These are phyloP conservation scores for Aspergillus unguis DNA, from an alignment of 2,329 filamentous ascomycete genomes.

Conservation along the genomic window DNA sequence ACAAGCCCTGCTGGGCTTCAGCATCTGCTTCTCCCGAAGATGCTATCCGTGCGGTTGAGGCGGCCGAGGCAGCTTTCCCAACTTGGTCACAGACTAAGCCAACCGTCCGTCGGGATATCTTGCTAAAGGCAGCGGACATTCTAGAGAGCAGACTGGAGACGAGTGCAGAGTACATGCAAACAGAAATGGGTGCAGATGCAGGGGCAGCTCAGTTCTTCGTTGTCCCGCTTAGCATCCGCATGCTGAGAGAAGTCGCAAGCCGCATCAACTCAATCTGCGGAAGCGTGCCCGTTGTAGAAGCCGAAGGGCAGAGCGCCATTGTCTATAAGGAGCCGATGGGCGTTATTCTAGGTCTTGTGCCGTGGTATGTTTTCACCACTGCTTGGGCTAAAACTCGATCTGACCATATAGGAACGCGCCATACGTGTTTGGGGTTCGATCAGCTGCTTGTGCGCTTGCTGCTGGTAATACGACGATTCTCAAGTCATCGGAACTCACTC, in stretches of 20 bases:
- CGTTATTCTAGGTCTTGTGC: conserved; percentile 69
- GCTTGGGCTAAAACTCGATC: neutral
- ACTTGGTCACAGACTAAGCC: conserved; percentile 64
- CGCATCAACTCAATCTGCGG: conserved; percentile 7
- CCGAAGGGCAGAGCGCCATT: conserved; percentile 5
- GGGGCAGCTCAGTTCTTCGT: conserved; percentile 47
- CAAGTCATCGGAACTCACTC: conserved; percentile 6
- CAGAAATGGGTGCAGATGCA: conserved; percentile 56
- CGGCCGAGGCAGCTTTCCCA: conserved; percentile 56
- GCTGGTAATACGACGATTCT: conserved; percentile 63
- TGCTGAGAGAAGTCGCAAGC: conserved; percentile 6
- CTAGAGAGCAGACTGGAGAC: conserved; percentile 37
- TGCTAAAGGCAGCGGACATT: conserved; percentile 66
- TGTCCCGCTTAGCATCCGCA: conserved; percentile 43
- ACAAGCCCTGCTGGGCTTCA: conserved; percentile 53
- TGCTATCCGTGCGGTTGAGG: conserved; percentile 39
- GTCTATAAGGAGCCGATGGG: conserved; percentile 69
- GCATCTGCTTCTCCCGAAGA: conserved; percentile 50
- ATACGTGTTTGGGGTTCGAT: conserved; percentile 47
- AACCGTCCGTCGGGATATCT: conserved; percentile 61
- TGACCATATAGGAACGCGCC: conserved; percentile 49
- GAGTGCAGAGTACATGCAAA: conserved; percentile 50
- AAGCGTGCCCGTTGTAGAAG: conserved; percentile 4
- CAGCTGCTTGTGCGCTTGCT: conserved; percentile 60
- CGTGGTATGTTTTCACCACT: conserved; percentile 49